These are phyloP conservation scores for Quercus suber DNA, from an alignment of 306 rosid genomes.

Conservation along the genomic window DNA sequence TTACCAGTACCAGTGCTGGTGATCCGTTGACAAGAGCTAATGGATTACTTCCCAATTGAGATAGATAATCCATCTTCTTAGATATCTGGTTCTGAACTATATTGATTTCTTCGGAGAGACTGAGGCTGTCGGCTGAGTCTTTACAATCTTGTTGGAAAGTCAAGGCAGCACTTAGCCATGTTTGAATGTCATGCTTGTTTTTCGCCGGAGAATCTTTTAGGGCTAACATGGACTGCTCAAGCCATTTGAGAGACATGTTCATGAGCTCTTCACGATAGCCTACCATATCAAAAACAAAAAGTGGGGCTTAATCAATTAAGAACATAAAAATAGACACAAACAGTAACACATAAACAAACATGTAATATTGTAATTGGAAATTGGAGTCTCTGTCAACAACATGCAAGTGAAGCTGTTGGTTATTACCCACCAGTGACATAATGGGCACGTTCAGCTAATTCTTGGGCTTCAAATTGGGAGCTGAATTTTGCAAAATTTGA, in stretches of 20 bases:
- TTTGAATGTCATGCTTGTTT: constrained; percentile 44
- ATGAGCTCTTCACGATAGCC: constrained; percentile 40
- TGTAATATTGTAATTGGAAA: no score
- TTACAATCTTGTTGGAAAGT: constrained; percentile 51
- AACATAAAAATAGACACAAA: background rate
- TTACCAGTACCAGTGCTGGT: background rate
- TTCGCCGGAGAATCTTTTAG: constrained; percentile 22
- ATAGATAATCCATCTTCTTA: constrained; percentile 35
- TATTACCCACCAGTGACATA: constrained; percentile 27
- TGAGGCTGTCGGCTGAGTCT: constrained; percentile 21
- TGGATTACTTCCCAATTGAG: constrained; percentile 42
- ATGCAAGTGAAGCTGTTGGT: no score
- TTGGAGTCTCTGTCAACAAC: no score
- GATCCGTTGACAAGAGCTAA: constrained; percentile 41
- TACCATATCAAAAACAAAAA: constrained; percentile 1
- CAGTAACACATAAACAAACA: background rate
- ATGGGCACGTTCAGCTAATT: background rate
- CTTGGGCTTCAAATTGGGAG: constrained; percentile 19
- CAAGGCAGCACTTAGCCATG: constrained; percentile 57
- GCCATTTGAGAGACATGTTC: constrained; percentile 37
- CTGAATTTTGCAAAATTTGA: constrained; percentile 16
- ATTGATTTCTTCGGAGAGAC: background rate
- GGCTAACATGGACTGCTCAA: constrained; percentile 34
- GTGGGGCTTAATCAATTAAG: background rate
- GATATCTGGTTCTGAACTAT: constrained; percentile 23